Conservation (phyloP, 2,329 filamentous ascomycete species). For the Xylariomycetidae sp. region DNA sequence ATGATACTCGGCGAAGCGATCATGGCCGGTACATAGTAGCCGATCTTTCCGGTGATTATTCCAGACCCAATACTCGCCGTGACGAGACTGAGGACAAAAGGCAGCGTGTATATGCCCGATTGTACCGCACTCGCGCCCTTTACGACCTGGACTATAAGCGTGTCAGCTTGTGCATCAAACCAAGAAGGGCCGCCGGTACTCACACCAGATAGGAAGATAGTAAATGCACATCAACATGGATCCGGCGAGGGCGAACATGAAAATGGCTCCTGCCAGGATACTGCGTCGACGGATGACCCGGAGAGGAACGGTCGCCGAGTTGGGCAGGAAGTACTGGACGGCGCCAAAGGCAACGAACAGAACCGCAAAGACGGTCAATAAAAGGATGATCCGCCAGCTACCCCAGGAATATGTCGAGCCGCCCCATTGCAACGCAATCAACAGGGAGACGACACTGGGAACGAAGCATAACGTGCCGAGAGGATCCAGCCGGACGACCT, state of each 20-base stretch:
- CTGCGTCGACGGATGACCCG: slow-evolving; percentile 49
- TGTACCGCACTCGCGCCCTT: slow-evolving; percentile 45
- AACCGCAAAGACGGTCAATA: slow-evolving; percentile 46
- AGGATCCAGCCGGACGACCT: slow-evolving; percentile 46
- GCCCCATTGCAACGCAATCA: slow-evolving; percentile 60
- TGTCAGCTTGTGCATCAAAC: slow-evolving; percentile 11
- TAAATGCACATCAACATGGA: slow-evolving; percentile 50
- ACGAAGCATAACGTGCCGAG: slow-evolving; percentile 55
- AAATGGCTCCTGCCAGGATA: slow-evolving; percentile 38
- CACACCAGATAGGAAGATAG: slow-evolving; percentile 48
- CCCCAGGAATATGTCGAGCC: slow-evolving; percentile 44
- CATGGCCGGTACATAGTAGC: slow-evolving; percentile 57
- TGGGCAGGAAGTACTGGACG: slow-evolving; percentile 47
- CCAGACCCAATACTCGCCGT: slow-evolving; percentile 45
- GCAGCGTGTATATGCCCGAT: slow-evolving; percentile 52
- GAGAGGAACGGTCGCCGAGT: slow-evolving; percentile 51
- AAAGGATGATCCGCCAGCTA: slow-evolving; percentile 44
- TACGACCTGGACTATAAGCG: slow-evolving; percentile 43
- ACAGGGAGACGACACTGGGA: slow-evolving; percentile 51
- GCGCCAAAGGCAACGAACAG: slow-evolving; percentile 40
- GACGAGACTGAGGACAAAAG: slow-evolving; percentile 50
- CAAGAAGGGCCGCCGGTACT: slow-evolving; percentile 6
- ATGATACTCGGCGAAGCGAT: slow-evolving; percentile 43
- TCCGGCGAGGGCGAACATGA: slow-evolving; percentile 26
- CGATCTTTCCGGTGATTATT: slow-evolving; percentile 42